These are phyloP conservation scores for Naganishia friedmannii DNA, from an alignment of 768 basidiomycete species.

Conservation along the genomic window DNA sequence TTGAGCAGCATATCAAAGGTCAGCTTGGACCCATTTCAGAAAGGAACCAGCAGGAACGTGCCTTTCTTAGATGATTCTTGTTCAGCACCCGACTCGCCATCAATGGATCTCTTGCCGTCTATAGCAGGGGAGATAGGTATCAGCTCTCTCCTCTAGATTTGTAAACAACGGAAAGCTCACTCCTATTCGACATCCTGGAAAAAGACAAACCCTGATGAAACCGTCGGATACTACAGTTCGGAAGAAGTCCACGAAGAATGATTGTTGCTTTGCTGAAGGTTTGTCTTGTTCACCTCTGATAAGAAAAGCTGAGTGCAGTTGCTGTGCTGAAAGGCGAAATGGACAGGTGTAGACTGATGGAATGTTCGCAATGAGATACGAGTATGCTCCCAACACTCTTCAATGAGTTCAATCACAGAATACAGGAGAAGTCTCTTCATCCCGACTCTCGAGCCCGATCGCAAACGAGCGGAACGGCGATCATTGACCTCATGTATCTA, in stretches of 20 bases:
- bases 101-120: constrained; percentile 8
- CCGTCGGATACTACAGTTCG: not conserved
- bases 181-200: constrained; percentile 11
- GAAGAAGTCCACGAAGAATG: not conserved
- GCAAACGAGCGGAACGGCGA: constrained; percentile 15
- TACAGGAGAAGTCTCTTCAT: too few relatives aligned
- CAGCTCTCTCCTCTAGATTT: not conserved
- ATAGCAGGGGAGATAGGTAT: not conserved
- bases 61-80: constrained; percentile 14
- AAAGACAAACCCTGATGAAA: not conserved
- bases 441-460: not conserved
- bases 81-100: not conserved
- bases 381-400: too few relatives aligned
- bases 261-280: not conserved
- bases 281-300: not conserved
- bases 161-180: not conserved
- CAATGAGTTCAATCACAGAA: too few relatives aligned
- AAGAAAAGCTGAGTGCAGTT: not conserved
- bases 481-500: not conserved
- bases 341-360: not conserved
- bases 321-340: not conserved
- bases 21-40: not conserved
- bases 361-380: not conserved
- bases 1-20: too few relatives aligned
- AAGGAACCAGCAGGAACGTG: not conserved